A percentile compares a stretch with the other conserved stretches of the same genome.
Conservation (phyloP, 805 yeast species). For the Kodamaea nitidulidarum region DNA sequence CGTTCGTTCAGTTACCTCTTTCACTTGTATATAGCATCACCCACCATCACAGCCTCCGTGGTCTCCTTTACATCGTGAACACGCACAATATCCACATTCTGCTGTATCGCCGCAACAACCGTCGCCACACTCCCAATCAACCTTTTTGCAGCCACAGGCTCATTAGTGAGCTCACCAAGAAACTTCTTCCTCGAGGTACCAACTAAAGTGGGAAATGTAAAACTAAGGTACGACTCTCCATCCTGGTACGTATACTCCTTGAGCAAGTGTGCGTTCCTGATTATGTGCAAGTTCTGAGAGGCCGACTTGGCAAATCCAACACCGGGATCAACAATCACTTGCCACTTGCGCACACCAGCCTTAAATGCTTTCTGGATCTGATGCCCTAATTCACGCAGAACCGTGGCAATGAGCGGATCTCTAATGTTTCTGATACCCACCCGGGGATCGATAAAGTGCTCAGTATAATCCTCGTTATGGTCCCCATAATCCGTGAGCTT, state of each 20-base stretch:
- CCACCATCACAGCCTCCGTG: conserved; percentile 45
- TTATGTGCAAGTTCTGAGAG: conserved; percentile 63
- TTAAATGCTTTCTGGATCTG: conserved; percentile 53
- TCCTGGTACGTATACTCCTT: conserved; percentile 44
- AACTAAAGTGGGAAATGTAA: conserved; percentile 61
- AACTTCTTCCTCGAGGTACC: conserved; percentile 91
- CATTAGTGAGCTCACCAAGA: conserved; percentile 69
- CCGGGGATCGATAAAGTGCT: conserved; percentile 28
- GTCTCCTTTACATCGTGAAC: conserved; percentile 77
- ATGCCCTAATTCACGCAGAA: conserved; percentile 60
- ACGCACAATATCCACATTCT: conserved; percentile 74
- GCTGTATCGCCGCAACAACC: conserved; percentile 67
- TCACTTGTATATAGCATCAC: conserved; percentile 66
- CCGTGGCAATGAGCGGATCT: conserved; percentile 45
- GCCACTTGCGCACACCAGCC: conserved; percentile 81
- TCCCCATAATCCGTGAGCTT: conserved; percentile 50
- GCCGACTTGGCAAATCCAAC: conserved; percentile 88
- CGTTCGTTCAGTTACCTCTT: neutral
- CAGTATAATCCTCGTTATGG: conserved; percentile 33
- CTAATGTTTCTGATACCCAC: conserved; percentile 13
- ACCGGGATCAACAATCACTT: conserved; percentile 89
- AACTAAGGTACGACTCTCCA: conserved; percentile 35
- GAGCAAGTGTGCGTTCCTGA: conserved; percentile 47
- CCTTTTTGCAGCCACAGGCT: conserved; percentile 54
- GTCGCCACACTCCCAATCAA: conserved; percentile 74